phyloP scores from a whole-genome alignment of 2,329 filamentous ascomycete species.

The Pyrenochaeta sp. region DNA sequence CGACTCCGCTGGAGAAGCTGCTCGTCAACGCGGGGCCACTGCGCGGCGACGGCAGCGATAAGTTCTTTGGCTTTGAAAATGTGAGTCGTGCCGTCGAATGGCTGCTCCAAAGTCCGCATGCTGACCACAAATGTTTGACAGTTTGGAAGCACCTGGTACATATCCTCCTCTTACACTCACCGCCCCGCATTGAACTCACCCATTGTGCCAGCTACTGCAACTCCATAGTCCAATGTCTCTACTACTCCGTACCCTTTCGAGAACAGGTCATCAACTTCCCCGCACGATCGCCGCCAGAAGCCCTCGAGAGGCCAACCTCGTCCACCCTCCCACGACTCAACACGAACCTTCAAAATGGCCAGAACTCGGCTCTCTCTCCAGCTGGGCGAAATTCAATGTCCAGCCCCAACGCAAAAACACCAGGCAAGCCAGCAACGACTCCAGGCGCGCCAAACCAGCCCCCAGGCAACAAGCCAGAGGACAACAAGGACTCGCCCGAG shows the following conservation, averaged over 20 bases:
- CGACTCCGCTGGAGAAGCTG: constrained; percentile 75
- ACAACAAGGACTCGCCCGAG: constrained; percentile 93
- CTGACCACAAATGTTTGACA: constrained; percentile 53
- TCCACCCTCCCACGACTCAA: constrained; percentile 48
- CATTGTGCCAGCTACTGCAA: constrained; percentile 82
- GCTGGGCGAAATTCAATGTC: constrained; percentile 58
- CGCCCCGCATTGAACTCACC: constrained; percentile 20
- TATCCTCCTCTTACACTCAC: constrained; percentile 5
- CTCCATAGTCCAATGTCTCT: constrained; percentile 96
- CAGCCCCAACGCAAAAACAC: constrained; percentile 42
- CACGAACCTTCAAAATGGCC: constrained; percentile 49
- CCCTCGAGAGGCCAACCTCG: constrained; percentile 65
- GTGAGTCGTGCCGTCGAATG: constrained; percentile 65
- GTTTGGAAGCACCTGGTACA: constrained; percentile 98
- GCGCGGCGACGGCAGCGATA: constrained; percentile 89
- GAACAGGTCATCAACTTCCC: constrained; percentile 95
- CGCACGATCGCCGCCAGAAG: constrained; percentile 72
- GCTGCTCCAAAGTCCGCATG: constrained; percentile 13
- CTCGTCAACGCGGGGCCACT: constrained; percentile 84
- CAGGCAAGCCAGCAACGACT: constrained; percentile 49
- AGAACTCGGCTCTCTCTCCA: constrained; percentile 60
- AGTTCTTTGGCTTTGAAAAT: constrained; percentile 98
- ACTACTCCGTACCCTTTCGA: constrained; percentile 93
- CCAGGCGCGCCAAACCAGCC: constrained; percentile 63
- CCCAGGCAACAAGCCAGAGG: constrained; percentile 76